Conservation (phyloP, 2,329 filamentous ascomycete species). For the Penicillium sp. region DNA sequence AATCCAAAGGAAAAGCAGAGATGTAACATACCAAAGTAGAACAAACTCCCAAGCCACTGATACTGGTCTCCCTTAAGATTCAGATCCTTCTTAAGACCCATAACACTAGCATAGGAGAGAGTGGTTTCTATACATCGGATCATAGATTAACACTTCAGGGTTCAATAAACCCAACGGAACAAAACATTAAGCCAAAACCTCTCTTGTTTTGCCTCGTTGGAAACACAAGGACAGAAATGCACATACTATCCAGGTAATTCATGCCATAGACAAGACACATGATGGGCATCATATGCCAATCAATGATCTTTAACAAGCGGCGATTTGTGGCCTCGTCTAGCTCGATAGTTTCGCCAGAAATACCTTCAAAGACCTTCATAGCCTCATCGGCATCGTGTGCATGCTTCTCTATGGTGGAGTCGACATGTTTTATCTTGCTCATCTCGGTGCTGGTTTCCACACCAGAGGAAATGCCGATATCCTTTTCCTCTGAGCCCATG, state of each 20-base stretch:
- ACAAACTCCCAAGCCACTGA: conserved; percentile 53
- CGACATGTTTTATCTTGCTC: conserved; percentile 21
- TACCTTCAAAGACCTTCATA: conserved; percentile 54
- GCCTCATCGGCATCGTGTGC: conserved; percentile 60
- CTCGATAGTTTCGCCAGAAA: conserved; percentile 51
- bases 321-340: conserved; percentile 58
- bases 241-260: conserved; percentile 54
- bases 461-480: conserved; percentile 28
- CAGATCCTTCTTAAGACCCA: conserved; percentile 52
- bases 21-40: conserved; percentile 46
- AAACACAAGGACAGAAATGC: not conserved
- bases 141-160: not conserved
- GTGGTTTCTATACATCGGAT: conserved; percentile 41
- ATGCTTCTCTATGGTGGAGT: conserved; percentile 49
- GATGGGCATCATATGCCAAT: conserved; percentile 61
- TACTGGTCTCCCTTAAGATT: conserved; percentile 46
- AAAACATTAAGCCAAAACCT: not conserved
- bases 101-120: conserved; percentile 53
- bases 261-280: conserved; percentile 59
- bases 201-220: not conserved
- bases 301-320: conserved; percentile 59
- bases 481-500: conserved; percentile 39
- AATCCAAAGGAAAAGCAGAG: not conserved
- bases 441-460: conserved; percentile 25
- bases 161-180: not conserved